These are phyloP conservation scores for Alternaria incomplexa DNA, from an alignment of 2,329 filamentous ascomycete species.

Conservation along the genomic window DNA sequence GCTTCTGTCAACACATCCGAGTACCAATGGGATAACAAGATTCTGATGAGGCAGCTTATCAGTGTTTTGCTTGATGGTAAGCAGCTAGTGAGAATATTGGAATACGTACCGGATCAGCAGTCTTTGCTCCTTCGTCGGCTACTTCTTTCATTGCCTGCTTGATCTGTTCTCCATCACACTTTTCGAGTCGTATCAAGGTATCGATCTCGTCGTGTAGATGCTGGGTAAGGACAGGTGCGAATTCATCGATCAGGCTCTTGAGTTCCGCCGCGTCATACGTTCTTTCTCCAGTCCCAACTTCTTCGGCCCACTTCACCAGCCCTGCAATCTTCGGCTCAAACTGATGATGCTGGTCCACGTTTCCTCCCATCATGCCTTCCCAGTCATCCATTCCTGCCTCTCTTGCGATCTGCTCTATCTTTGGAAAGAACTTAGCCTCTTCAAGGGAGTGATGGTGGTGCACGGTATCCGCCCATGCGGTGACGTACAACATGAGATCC, in stretches of 20 bases:
- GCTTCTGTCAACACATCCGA: slow-evolving; percentile 42
- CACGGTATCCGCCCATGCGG: slow-evolving; percentile 44
- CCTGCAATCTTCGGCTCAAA: slow-evolving; percentile 40
- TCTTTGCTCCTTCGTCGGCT: neutral
- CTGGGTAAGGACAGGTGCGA: slow-evolving; percentile 16
- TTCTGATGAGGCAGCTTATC: neutral
- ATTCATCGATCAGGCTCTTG: slow-evolving; percentile 19
- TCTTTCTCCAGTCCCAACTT: neutral
- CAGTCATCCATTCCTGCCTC: slow-evolving; percentile 15
- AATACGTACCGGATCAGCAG: slow-evolving; percentile 13
- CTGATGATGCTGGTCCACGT: slow-evolving; percentile 43
- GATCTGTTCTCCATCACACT: slow-evolving; percentile 15
- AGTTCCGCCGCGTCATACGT: slow-evolving; percentile 17
- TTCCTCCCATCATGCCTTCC: slow-evolving; percentile 33
- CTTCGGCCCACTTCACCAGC: slow-evolving; percentile 30
- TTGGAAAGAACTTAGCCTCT: slow-evolving; percentile 46
- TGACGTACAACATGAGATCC: slow-evolving; percentile 40
- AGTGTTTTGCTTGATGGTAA: neutral
- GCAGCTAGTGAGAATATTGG: neutral
- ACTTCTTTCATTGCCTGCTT: slow-evolving; percentile 8
- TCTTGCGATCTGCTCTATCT: slow-evolving; percentile 38
- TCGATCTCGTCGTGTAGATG: slow-evolving; percentile 32
- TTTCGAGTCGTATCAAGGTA: slow-evolving; percentile 20
- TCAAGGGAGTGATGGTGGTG: slow-evolving; percentile 47
- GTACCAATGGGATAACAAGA: slow-evolving; percentile 38